A percentile compares a stretch with the other conserved stretches of the same genome.
Conservation (phyloP, 805 yeast genomes). For the Vanderwaltozyma yarrowii region DNA sequence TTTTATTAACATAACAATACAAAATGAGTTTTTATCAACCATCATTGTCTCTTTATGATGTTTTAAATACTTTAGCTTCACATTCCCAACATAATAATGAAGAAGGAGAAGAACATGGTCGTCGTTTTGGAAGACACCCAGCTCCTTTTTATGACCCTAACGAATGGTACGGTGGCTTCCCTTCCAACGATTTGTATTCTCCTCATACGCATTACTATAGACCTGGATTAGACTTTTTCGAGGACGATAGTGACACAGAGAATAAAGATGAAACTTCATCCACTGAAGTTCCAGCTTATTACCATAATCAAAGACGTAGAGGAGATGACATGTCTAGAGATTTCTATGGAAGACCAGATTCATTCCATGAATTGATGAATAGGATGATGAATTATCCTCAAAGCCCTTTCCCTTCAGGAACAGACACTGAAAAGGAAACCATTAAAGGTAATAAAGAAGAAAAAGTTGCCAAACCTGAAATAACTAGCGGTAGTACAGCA, state of each 20-base stretch:
- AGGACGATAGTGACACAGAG: constrained; percentile 1
- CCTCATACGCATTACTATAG: constrained; percentile 1
- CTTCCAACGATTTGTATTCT: background rate
- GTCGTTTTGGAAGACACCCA: too few relatives aligned
- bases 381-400: too few relatives aligned
- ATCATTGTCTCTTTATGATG: too few relatives aligned
- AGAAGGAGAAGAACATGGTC: too few relatives aligned
- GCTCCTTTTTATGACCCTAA: too few relatives aligned
- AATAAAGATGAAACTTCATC: background rate
- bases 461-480: background rate
- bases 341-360: too few relatives aligned
- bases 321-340: background rate
- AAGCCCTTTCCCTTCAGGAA: too few relatives aligned
- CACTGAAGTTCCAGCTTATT: background rate
- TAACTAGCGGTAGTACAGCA: background rate
- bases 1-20: too few relatives aligned
- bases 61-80: too few relatives aligned
- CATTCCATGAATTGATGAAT: too few relatives aligned
- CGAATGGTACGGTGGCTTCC: constrained; percentile 16
- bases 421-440: background rate
- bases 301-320: background rate
- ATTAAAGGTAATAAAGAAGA: background rate
- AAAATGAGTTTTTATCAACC: too few relatives aligned
- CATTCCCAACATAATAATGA: too few relatives aligned
- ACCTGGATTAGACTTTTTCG: constrained; percentile 1